Evolutionary conservation across 176 grass and related monocot species (phyloP), one percentile per base, ranked within the genome.

Genomic region (Cenchrus purpureus): DNA sequence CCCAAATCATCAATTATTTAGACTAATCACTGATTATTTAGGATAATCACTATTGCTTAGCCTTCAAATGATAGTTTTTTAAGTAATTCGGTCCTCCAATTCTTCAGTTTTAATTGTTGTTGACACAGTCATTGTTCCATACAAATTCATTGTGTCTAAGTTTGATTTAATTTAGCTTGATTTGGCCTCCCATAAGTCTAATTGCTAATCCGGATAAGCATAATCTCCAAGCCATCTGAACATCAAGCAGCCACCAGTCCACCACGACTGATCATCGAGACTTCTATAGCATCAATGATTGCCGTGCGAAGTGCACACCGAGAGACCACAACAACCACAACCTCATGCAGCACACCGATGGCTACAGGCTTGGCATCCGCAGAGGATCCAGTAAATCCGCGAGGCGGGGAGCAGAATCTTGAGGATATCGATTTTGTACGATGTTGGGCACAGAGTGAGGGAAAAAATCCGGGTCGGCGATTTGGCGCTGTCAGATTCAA

Each of bases 401-500:
- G 68, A 20, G 75, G 68, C 53, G 69, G 60, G 85, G 89, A 76
- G 48, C 85, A 87, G 81, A 53, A 91, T 91, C 85, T 54, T 63
- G 81, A 46, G 81, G 89, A 80, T 84, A 80, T 80, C 25, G 89
- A 87, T 91, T 69, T 77, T 76, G 85, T 87, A 87, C 81, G 81
- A 91, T 84, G 81, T 91, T 91, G 62, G 76, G 76, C 85, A 76
- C 85, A 40, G 12, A 43, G 80, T 61, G 58, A 57, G 57, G 12
- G 5, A 0, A 19, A 17, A n/a, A 2, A 6, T 20, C 51, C 2
- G 43, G 29, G 22, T 70, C 63, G 85, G 54, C 76, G 61, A 87
- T 74, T 52, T 44, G 84, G 68, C 59, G 80, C 53, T 84, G 75
- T 70, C 80, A 84, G 84, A 75, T 91, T 76, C 69, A 87, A 76